Percentiles rank a stretch among this genome's conserved stretches.
phyloP scores from a whole-genome alignment of 73 alveolate species.

The Paramecium tetraurelia region DNA sequence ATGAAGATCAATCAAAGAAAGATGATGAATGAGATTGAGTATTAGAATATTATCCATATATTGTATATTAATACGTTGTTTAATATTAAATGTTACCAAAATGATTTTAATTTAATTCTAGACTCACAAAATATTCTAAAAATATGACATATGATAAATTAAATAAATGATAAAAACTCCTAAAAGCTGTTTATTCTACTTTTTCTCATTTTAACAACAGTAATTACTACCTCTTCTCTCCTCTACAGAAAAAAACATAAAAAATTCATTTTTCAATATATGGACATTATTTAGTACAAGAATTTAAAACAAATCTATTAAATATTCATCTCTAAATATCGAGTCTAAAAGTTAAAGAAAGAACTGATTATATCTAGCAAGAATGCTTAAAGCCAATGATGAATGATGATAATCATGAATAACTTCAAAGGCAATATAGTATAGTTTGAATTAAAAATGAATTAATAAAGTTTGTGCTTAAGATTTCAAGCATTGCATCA shows the following conservation, averaged over 20 bases:
- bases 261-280: not conserved
- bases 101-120: too few relatives aligned
- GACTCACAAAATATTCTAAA: too few relatives aligned
- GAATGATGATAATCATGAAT: not conserved
- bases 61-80: not conserved
- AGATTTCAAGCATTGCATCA: not conserved
- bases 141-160: too few relatives aligned
- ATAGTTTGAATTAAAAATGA: constrained; percentile 10
- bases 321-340: not conserved
- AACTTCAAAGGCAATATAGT: not conserved
- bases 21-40: not conserved
- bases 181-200: too few relatives aligned
- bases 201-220: too few relatives aligned
- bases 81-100: not conserved
- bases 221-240: not conserved
- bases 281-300: not conserved
- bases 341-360: not conserved
- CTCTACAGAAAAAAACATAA: not conserved
- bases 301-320: not conserved
- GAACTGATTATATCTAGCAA: not conserved
- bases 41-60: not conserved
- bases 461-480: not conserved
- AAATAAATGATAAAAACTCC: too few relatives aligned
- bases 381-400: not conserved
- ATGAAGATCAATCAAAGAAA: not conserved